These are phyloP conservation scores for Stylosanthes scabra DNA, from an alignment of 331 rosid species.

Conservation along the genomic window DNA sequence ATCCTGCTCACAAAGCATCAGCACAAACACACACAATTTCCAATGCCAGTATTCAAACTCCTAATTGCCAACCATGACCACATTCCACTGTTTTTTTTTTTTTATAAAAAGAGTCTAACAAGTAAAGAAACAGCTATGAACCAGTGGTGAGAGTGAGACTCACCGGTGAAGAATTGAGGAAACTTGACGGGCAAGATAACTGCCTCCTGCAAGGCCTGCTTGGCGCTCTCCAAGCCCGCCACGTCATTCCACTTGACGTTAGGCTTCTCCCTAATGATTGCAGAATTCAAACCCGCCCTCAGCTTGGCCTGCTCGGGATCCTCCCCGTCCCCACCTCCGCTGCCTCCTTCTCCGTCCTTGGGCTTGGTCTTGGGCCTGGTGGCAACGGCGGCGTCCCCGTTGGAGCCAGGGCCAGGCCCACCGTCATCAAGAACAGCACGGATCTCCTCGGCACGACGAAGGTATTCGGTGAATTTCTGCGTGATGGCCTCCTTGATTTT, in stretches of 20 bases:
- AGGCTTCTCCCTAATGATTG: slow-evolving; percentile 93
- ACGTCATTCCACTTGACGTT: slow-evolving; percentile 97
- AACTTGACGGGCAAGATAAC: slow-evolving; percentile 94
- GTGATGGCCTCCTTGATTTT: slow-evolving; percentile 96
- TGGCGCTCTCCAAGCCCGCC: slow-evolving; percentile 95
- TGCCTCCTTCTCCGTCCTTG: slow-evolving; percentile 56
- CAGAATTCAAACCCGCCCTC: slow-evolving; percentile 87
- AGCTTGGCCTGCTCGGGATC: slow-evolving; percentile 90
- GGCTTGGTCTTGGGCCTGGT: slow-evolving; percentile 90
- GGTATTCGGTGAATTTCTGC: slow-evolving; percentile 93
- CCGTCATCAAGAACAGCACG: slow-evolving; percentile 93
- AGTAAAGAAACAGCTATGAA: too few relatives aligned
- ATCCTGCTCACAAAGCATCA: not conserved
- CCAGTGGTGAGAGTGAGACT: slow-evolving; percentile 16
- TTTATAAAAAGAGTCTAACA: too few relatives aligned
- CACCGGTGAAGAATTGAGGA: slow-evolving; percentile 98
- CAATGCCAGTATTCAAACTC: not conserved
- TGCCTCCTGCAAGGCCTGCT: slow-evolving; percentile 95
- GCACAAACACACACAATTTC: not conserved
- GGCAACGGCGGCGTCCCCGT: slow-evolving; percentile 93
- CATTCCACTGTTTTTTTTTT: not conserved
- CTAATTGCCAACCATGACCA: not conserved
- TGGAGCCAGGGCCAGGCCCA: slow-evolving; percentile 81
- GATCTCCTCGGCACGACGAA: slow-evolving; percentile 99
- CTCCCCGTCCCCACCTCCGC: slow-evolving; percentile 72